Conservation (phyloP, 164 flowering plant genomes). For the Tetracentron sinense region DNA sequence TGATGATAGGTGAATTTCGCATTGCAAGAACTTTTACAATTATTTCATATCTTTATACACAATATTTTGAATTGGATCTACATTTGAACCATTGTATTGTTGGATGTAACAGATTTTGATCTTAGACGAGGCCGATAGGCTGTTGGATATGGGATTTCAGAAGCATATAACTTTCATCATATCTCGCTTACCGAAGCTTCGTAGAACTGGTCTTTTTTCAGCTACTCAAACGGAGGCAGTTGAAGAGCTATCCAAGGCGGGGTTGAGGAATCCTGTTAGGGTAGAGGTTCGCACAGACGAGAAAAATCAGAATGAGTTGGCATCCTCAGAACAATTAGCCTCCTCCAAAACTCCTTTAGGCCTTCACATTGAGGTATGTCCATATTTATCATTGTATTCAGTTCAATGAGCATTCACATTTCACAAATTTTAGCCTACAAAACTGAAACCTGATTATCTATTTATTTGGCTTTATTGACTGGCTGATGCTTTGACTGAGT, state of each 20-base stretch:
- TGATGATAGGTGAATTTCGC: neutral
- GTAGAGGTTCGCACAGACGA: slow-evolving; percentile 83
- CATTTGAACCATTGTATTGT: neutral
- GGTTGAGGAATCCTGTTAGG: slow-evolving; percentile 89
- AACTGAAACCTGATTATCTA: no score
- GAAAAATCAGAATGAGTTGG: slow-evolving; percentile 28
- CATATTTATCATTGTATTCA: no score
- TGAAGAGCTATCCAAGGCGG: slow-evolving; percentile 88
- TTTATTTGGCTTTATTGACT: no score
- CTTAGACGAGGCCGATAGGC: slow-evolving; percentile 96
- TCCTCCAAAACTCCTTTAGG: slow-evolving; percentile 86
- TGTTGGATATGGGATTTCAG: slow-evolving; percentile 94
- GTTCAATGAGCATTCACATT: no score
- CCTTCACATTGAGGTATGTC: slow-evolving; percentile 80
- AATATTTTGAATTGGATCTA: neutral
- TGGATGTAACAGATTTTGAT: slow-evolving; percentile 64
- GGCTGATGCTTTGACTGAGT: no score
- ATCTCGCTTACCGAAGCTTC: slow-evolving; percentile 80
- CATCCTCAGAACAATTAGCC: slow-evolving; percentile 34
- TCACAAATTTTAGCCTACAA: no score
- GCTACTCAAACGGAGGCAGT: slow-evolving; percentile 99
- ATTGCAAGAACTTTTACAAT: neutral
- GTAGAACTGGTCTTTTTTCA: slow-evolving; percentile 96
- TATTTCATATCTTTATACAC: neutral
- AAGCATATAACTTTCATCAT: slow-evolving; percentile 82